These are phyloP conservation scores for Candida suzukii DNA, from an alignment of 805 yeast species.

Conservation along the genomic window DNA sequence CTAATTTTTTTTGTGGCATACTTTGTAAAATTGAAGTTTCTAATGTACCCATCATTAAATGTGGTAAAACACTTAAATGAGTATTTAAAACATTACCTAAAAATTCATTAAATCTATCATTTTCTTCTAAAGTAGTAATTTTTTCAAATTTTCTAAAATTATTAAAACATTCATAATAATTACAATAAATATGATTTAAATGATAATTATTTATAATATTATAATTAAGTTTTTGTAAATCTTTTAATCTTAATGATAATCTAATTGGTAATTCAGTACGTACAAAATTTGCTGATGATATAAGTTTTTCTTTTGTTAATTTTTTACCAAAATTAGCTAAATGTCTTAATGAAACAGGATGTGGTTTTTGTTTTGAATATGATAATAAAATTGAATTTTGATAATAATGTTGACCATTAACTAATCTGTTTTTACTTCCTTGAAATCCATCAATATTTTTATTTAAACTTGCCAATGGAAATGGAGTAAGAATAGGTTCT, in stretches of 20 bases:
- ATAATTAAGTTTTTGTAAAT: constrained; percentile 74
- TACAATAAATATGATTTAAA: constrained; percentile 74
- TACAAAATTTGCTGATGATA: constrained; percentile 84
- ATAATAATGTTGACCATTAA: constrained; percentile 69
- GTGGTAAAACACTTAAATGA: constrained; percentile 78
- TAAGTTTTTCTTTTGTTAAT: constrained; percentile 66
- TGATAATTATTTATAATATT: constrained; percentile 81
- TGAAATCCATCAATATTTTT: background rate
- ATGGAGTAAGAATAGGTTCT: background rate
- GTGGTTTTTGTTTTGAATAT: constrained; percentile 62
- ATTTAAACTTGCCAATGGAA: background rate
- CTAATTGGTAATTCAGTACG: constrained; percentile 79
- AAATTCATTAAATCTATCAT: constrained; percentile 61
- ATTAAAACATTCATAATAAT: constrained; percentile 83
- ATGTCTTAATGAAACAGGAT: constrained; percentile 86
- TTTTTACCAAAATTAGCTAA: constrained; percentile 83
- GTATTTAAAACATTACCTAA: constrained; percentile 63
- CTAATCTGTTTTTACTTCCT: constrained; percentile 5
- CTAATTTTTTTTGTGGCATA: constrained; percentile 59
- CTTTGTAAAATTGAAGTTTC: constrained; percentile 60
- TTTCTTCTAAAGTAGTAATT: constrained; percentile 66
- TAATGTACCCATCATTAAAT: constrained; percentile 86
- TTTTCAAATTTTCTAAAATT: constrained; percentile 67
- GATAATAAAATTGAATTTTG: constrained; percentile 64
- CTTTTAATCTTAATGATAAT: constrained; percentile 71